Evolutionary conservation across 768 basidiomycete species (phyloP), one percentile per base, ranked within the genome.

Genomic region (Cystobasidium ongulense): DNA sequence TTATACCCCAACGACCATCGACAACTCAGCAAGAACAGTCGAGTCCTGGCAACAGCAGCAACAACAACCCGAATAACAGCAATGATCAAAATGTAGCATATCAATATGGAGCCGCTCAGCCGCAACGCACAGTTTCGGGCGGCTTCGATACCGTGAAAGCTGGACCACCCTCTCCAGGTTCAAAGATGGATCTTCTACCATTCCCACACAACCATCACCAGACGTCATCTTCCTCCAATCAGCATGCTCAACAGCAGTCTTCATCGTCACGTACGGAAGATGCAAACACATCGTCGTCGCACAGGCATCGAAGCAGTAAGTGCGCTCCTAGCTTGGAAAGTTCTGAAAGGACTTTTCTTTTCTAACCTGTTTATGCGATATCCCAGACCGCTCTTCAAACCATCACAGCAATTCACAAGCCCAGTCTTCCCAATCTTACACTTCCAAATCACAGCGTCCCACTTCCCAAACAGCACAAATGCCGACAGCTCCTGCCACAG

Each of bases 181-280:
- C 46, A 5, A 71, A 59, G 35, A 71, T 71, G 68, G 33, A 71
- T 31, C 52, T 71, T 8, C 68, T 71, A 8, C 68, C 68, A 18
- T 54, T 59, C 39, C 13, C 46, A 17, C 46, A 50, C 21, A 50
- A 8, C 18, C 46, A 50, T 50, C 46, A 50, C 15, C 46, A 50
- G n/a, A 11, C 15, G 21, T n/a, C 15, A 21, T 21, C 7, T 11
- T 50, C 18, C n/a, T 50, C 46, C 18, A n/a, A n/a, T n/a, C n/a
- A n/a, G n/a, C 46, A 50, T 21, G 15, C 46, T 8, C 46, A 50
- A 17, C 46, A 50, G 21, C 46, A 50, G 21, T 50, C 46, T 50
- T 50, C 46, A 11, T 50, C 46, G n/a, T n/a, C n/a, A n/a, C n/a
- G n/a, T 50, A 11, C 46, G 10, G 15, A 50, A 17, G 46, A n/a